These are phyloP conservation scores for Solanum habrochaites DNA, from an alignment of 257 asterid genomes.

Conservation along the genomic window DNA sequence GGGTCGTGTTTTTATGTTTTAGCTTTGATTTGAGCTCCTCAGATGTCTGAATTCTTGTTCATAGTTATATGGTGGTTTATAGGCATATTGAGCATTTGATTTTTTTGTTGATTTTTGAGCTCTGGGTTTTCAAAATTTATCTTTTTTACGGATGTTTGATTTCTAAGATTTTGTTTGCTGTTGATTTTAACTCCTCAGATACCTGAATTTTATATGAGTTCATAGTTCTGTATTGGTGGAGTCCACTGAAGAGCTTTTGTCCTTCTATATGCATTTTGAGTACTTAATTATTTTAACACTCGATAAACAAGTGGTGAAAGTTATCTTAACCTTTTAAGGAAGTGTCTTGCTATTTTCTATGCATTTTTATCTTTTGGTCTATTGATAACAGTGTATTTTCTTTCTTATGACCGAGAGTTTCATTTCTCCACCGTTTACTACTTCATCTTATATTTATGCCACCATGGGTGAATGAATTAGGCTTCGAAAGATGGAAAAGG, in stretches of 20 bases:
- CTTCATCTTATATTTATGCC: neutral
- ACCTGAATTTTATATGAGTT: neutral
- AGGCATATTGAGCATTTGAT: neutral
- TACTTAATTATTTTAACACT: neutral
- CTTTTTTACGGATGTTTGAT: neutral
- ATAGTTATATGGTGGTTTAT: neutral
- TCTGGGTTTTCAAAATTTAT: neutral
- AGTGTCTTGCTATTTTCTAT: neutral
- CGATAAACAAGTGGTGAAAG: neutral
- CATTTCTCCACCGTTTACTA: neutral
- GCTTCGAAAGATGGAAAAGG: neutral
- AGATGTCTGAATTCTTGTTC: neutral
- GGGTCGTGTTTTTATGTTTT: neutral
- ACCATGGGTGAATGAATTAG: neutral
- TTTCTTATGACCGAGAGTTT: neutral
- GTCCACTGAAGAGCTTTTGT: neutral
- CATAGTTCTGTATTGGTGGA: neutral
- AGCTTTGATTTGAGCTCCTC: neutral
- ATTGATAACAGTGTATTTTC: neutral
- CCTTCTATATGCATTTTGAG: neutral
- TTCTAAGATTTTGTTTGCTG: neutral
- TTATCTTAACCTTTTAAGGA: neutral
- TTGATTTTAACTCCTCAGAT: neutral
- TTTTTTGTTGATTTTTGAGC: neutral
- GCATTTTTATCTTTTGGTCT: neutral